Evolutionary conservation across 352 stramenopile species (phyloP), one percentile per base, ranked within the genome.

Genomic region (Phytopythium oedochilum): DNA sequence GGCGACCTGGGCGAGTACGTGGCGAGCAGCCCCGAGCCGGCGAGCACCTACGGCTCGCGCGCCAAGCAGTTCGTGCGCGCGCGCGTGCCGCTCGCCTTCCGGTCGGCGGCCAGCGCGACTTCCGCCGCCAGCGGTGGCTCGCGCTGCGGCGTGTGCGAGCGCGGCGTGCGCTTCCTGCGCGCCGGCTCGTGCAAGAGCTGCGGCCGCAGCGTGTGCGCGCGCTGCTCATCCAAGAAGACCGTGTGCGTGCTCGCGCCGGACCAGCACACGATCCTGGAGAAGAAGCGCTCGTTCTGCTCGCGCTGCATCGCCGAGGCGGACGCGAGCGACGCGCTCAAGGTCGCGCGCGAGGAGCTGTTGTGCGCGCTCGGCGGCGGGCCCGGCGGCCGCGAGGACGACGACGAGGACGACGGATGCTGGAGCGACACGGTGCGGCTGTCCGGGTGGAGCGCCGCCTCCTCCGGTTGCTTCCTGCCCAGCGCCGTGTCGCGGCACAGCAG

Each of bases 161-260:
- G 48, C 22, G 28, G 48, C 32, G 31, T 55, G 17, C 48, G 48
- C 32, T 55, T 55, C 32, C 34, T 45, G 20, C 48, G 48, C 23
- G 23, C 22, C 48, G 14, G 23, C 48, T 29, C 35, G 31, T 55
- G 68, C 47, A 66, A 62, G 39, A 70, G 65, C 35, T 78, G 70
- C 31, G 53, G 67, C 5, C 55, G 62, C 10, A 59, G 52, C 22
- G 53, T 78, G 11, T 78, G 70, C 38, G 70, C 68, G 7, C 72
- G 68, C 49, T 78, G 69, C 26, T 66, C 53, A 20, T 55, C 70
- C 34, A 74, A 70, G 36, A 65, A 72, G 59, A 53, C 57, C 5
- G 59, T 78, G n/a, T 63, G 71, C 14, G 59, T 64, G 29, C 59
- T 77, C 18, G 68, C 68, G 0, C 68, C 65, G 2, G 68, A 77